These are phyloP conservation scores for Mycosphaerella sp. DNA, from an alignment of 2,329 filamentous ascomycete species.

Conservation along the genomic window DNA sequence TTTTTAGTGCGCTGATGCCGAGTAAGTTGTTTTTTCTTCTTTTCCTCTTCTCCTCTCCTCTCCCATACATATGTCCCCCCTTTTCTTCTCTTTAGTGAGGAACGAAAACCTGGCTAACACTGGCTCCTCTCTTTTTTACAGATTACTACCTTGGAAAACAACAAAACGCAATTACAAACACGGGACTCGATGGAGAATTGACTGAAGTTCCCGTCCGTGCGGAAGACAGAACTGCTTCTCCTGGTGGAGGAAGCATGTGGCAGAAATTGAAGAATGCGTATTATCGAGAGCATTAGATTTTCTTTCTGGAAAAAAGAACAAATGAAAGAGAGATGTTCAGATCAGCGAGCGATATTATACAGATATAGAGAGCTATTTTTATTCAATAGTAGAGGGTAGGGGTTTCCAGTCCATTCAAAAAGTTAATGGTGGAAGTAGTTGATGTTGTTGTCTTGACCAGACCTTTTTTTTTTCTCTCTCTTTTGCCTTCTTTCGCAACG, in stretches of 20 bases:
- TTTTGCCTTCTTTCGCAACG: too few relatives aligned
- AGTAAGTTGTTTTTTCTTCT: background rate
- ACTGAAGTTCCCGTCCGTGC: background rate
- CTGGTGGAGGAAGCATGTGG: background rate
- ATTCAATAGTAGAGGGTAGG: too few relatives aligned
- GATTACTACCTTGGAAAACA: conserved; percentile 11
- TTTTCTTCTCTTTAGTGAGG: too few relatives aligned
- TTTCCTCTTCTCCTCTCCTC: background rate
- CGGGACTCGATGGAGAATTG: background rate
- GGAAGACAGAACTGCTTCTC: background rate
- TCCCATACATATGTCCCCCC: background rate
- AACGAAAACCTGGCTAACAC: background rate
- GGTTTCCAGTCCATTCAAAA: too few relatives aligned
- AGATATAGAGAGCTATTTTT: too few relatives aligned
- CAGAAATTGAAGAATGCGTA: background rate
- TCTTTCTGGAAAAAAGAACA: too few relatives aligned
- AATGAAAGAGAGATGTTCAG: too few relatives aligned
- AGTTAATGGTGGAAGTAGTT: too few relatives aligned
- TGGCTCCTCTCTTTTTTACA: background rate
- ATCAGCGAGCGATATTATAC: too few relatives aligned
- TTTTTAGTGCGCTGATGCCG: conserved; percentile 9
- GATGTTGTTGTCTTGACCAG: too few relatives aligned
- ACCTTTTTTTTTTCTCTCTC: too few relatives aligned
- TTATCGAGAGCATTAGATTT: background rate
- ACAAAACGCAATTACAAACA: conserved; percentile 8